These are phyloP conservation scores for Ascoidea rubescens DNA, from an alignment of 805 yeast genomes.

Conservation along the genomic window DNA sequence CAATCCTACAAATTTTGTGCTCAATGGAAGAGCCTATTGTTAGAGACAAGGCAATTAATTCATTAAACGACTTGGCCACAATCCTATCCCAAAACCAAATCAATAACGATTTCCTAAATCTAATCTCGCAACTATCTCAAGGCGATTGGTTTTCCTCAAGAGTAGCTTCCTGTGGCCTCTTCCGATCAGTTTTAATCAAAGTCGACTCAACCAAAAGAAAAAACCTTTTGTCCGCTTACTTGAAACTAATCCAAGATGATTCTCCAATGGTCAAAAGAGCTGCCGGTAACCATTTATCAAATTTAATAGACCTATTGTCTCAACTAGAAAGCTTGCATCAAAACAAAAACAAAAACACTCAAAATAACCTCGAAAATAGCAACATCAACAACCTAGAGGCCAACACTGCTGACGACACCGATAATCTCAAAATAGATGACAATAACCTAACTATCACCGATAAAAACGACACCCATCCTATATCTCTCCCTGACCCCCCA, in stretches of 20 bases:
- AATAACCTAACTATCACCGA: too few species aligned
- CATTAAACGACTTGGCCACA: slow-evolving; percentile 57
- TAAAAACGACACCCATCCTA: slow-evolving; percentile 4
- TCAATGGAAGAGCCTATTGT: slow-evolving; percentile 94
- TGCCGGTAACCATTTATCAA: slow-evolving; percentile 77
- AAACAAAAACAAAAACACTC: slow-evolving; percentile 2
- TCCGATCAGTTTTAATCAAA: slow-evolving; percentile 49
- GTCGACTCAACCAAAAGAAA: slow-evolving; percentile 42
- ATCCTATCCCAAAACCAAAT: slow-evolving; percentile 53
- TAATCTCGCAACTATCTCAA: slow-evolving; percentile 63
- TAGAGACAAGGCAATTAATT: slow-evolving; percentile 84
- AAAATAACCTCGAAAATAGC: too few species aligned
- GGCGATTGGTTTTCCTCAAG: slow-evolving; percentile 93
- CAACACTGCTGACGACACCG: neutral
- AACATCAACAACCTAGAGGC: too few species aligned
- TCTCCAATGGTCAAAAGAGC: slow-evolving; percentile 97
- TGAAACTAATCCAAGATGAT: slow-evolving; percentile 71
- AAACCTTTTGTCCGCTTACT: slow-evolving; percentile 51
- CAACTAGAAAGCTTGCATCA: slow-evolving; percentile 14
- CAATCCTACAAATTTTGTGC: slow-evolving; percentile 69
- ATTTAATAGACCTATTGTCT: slow-evolving; percentile 45
- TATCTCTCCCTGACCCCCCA: slow-evolving; percentile 24
- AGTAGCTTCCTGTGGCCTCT: slow-evolving; percentile 85
- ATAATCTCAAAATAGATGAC: too few species aligned
- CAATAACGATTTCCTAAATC: slow-evolving; percentile 51